A percentile compares a stretch with the other conserved stretches of the same genome.
Evolutionary conservation across 495 filamentous ascomycete genomes (phyloP).

Genomic region (Amniculicola lignicola): DNA sequence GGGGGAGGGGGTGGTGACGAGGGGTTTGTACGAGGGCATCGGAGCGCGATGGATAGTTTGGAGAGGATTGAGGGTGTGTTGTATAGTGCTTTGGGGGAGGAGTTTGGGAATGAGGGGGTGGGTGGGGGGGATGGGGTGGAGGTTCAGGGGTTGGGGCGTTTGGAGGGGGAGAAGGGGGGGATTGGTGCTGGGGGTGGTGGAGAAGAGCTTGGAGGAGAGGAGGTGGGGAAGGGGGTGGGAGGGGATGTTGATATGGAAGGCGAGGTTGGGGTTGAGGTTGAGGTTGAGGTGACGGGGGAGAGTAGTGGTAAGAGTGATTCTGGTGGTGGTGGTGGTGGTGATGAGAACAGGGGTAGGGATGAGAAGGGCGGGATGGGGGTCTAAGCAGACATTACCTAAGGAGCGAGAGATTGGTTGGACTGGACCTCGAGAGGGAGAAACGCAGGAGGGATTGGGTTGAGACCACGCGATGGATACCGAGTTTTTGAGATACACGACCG

Average conservation of each 20-base stretch:
- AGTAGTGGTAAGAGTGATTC: background rate
- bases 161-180: constrained; percentile 22
- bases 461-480: too few relatives aligned
- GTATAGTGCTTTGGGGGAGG: constrained; percentile 23
- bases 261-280: background rate
- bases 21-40: constrained; percentile 11
- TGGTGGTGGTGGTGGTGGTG: background rate
- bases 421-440: too few relatives aligned
- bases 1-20: background rate
- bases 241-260: background rate
- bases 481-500: too few relatives aligned
- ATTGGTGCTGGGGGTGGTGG: constrained; percentile 6
- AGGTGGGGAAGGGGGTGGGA: constrained; percentile 3
- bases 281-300: background rate
- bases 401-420: too few relatives aligned
- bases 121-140: background rate
- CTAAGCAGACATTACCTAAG: too few relatives aligned
- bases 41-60: constrained; percentile 5
- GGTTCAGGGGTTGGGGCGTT: background rate
- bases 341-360: too few relatives aligned
- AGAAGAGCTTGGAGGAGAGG: constrained; percentile 7
- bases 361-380: too few relatives aligned
- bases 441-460: too few relatives aligned
- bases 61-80: constrained; percentile 14
- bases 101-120: background rate